These are phyloP conservation scores for Diplodia scrobiculata DNA, from an alignment of 2,329 filamentous ascomycete genomes.

Conservation along the genomic window DNA sequence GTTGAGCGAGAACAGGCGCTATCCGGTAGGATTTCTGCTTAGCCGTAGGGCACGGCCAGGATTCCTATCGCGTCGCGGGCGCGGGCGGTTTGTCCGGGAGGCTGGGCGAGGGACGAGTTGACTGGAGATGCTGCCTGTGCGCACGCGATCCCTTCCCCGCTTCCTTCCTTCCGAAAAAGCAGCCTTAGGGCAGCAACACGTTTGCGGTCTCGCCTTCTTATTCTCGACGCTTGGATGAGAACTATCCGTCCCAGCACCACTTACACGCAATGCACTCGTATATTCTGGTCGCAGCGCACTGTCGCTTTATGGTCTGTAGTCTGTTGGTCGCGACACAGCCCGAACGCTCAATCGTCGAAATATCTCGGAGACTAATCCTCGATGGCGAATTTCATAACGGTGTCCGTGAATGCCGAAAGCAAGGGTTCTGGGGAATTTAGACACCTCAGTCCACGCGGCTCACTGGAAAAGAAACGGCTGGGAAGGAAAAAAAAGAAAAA, in stretches of 20 bases:
- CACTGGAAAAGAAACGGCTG: background rate
- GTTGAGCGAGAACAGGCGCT: background rate
- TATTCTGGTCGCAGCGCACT: background rate
- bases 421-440: too few species aligned
- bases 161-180: background rate
- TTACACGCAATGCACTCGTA: background rate
- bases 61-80: background rate
- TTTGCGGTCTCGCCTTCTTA: background rate
- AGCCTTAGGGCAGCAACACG: background rate
- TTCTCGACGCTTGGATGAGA: background rate
- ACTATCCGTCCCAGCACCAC: background rate
- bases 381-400: background rate
- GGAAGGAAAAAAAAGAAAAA: background rate
- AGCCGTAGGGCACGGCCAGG: background rate
- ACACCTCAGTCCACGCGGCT: too few species aligned
- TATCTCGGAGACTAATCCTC: background rate
- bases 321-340: background rate
- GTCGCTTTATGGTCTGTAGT: background rate
- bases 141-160: conserved; percentile 1
- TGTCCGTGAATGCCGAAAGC: too few species aligned
- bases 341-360: background rate
- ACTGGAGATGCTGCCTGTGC: background rate
- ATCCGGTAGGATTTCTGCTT: too few species aligned
- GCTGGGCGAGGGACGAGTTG: background rate
- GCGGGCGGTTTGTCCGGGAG: background rate